A percentile compares a stretch with the other conserved stretches of the same genome.
Conservation (phyloP, 805 yeast genomes). For the Saccharomycopsis sp. region DNA sequence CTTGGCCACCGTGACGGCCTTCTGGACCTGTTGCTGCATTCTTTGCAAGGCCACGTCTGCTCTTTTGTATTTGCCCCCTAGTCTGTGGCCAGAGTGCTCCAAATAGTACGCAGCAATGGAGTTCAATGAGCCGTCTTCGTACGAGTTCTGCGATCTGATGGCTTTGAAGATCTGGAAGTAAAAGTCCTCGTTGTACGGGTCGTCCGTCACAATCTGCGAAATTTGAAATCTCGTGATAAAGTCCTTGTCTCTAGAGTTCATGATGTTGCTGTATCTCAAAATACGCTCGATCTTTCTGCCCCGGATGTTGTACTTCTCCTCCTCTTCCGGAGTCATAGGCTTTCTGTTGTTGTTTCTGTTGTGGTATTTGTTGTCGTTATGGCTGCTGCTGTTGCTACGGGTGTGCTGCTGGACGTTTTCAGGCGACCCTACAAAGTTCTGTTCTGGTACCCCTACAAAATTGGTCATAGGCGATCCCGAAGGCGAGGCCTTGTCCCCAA, state of each 20-base stretch:
- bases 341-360: constrained; percentile 20
- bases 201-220: constrained; percentile 93
- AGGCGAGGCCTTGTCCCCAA: constrained; percentile 21
- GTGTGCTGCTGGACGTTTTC: constrained; percentile 15
- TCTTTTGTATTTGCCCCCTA: constrained; percentile 77
- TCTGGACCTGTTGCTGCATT: constrained; percentile 97
- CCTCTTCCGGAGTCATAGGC: constrained; percentile 60
- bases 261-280: constrained; percentile 79
- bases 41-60: constrained; percentile 90
- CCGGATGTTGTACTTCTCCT: constrained; percentile 57
- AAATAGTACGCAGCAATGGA: constrained; percentile 89
- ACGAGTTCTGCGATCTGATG: constrained; percentile 45
- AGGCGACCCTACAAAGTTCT: constrained; percentile 17
- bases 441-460: too few relatives aligned
- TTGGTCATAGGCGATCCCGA: constrained; percentile 25
- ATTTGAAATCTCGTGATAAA: constrained; percentile 90
- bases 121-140: constrained; percentile 54
- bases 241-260: constrained; percentile 97
- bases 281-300: constrained; percentile 71
- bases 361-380: constrained; percentile 10
- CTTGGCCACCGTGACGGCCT: constrained; percentile 91
- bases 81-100: constrained; percentile 84
- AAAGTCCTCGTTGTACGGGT: constrained; percentile 95
- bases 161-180: constrained; percentile 88
- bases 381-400: constrained; percentile 9